These are phyloP conservation scores for Fusarium sp. DNA, from an alignment of 2,329 filamentous ascomycete genomes.

Conservation along the genomic window DNA sequence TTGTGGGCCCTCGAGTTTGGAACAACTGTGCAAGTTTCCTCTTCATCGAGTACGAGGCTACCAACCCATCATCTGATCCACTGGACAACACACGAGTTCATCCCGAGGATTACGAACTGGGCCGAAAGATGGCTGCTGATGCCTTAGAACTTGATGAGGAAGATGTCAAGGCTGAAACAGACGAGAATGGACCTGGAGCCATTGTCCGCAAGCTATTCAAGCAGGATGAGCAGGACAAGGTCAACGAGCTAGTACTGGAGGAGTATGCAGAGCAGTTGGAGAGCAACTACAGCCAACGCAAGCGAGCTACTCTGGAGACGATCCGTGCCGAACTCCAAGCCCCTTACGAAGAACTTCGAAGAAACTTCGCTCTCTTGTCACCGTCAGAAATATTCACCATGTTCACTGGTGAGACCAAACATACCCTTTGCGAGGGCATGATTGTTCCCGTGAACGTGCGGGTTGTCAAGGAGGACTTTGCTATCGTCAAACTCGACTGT, in stretches of 20 bases:
- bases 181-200: slow-evolving; percentile 88
- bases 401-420: slow-evolving; percentile 91
- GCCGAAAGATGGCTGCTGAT: slow-evolving; percentile 97
- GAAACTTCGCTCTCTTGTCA: slow-evolving; percentile 76
- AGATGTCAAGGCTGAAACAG: slow-evolving; percentile 93
- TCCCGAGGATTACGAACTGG: slow-evolving; percentile 97
- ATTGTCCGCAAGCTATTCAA: slow-evolving; percentile 96
- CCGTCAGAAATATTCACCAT: slow-evolving; percentile 92
- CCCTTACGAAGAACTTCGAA: slow-evolving; percentile 93
- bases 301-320: slow-evolving; percentile 94
- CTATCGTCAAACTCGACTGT: slow-evolving; percentile 92
- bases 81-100: slow-evolving; percentile 97
- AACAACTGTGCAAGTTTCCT: slow-evolving; percentile 97
- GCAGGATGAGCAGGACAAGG: slow-evolving; percentile 91
- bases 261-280: slow-evolving; percentile 97
- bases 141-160: slow-evolving; percentile 96
- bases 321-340: slow-evolving; percentile 93
- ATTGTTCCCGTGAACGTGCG: slow-evolving; percentile 90
- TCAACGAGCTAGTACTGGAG: slow-evolving; percentile 95
- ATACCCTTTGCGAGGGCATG: slow-evolving; percentile 89
- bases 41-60: slow-evolving; percentile 87
- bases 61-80: slow-evolving; percentile 85
- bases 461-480: slow-evolving; percentile 89
- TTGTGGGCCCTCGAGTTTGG: slow-evolving; percentile 91
- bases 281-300: slow-evolving; percentile 90